Conservation (phyloP, 805 yeast species). For the Yarrowia keelungensis region DNA sequence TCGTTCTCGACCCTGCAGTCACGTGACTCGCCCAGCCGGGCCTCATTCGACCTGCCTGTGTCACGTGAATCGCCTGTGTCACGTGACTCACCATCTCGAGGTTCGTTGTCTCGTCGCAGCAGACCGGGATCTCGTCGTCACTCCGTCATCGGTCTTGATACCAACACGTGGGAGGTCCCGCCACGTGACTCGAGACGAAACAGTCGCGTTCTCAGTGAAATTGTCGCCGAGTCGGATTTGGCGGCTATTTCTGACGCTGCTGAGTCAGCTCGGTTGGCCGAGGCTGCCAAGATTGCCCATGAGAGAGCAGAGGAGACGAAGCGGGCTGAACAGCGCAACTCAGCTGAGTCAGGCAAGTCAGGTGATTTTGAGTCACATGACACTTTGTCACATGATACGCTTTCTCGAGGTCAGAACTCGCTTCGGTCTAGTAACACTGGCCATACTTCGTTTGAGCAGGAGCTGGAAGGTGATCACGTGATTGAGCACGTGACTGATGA, state of each 20-base stretch:
- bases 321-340: neutral
- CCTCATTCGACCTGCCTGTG: too few species aligned
- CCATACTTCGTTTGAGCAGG: constrained; percentile 19
- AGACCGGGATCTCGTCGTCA: neutral
- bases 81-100: neutral
- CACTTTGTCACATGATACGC: constrained; percentile 7
- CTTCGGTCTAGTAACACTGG: constrained; percentile 14
- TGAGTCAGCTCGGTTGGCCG: neutral
- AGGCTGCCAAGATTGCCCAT: neutral
- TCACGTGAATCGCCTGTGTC: neutral
- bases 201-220: constrained; percentile 1
- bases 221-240: constrained; percentile 11
- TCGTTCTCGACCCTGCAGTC: neutral
- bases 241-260: neutral
- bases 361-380: constrained; percentile 8
- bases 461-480: neutral
- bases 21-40: neutral
- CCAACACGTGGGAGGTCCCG: constrained; percentile 20
- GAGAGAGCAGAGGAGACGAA: neutral
- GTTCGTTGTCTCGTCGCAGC: neutral
- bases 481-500: neutral
- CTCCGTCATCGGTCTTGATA: neutral
- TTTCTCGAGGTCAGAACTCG: constrained; percentile 14
- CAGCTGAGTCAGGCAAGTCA: neutral
- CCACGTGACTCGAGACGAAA: constrained; percentile 12